Base-by-base conservation (phyloP, 2,329 filamentous ascomycete genomes). In the Microcyclospora tardicrescens region DNA sequence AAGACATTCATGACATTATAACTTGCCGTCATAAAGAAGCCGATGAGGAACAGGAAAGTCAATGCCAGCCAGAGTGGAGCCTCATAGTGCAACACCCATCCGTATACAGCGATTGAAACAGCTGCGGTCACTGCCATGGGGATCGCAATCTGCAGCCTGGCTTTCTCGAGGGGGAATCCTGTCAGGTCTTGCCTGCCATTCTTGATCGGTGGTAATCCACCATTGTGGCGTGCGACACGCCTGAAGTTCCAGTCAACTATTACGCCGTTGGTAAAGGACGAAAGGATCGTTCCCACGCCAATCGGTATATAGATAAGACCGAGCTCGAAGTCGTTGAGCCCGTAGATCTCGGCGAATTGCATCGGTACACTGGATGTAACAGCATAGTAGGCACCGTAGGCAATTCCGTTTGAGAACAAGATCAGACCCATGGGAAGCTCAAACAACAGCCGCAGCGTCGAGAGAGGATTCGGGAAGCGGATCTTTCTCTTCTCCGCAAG, bases 161-260 rank as follows among this genome's bases (percentile, higher is more conserved):
- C 58, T 13, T 54, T 54, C 43, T 69, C 71, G 28, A 75, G 62
- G 1, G 69, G 64, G 39, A 74, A 74, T 14, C 63, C 53, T 3
- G 51, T 47, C 12, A 76, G 53, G 39, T 73, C 65, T 16, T 60
- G 48, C 3, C 56, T 49, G 31, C 57, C 60, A 24, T 56, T 58
- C 11, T 46, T 47, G 11, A 63, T 14, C 0, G 57, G 53, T 2
- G 65, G 61, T 41, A 86, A 65, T n/a, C n/a, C n/a, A 11, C 62
- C 51, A 2, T 56, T 55, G 12, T 56, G 35, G 10, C 48, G 36
- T 2, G 60, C 61, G 8, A 61, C 50, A 6, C 60, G 54, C 3
- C 53, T 50, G 44, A 64, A 69, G 32, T 67, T 67, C 50, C 57
- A 61, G 42, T 69, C 65, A 2, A 67, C 43, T 8, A 66, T 44